Evolutionary conservation across 208 protist species (phyloP), one percentile per base, ranked within the genome.

Genomic region (Leishmania major): DNA sequence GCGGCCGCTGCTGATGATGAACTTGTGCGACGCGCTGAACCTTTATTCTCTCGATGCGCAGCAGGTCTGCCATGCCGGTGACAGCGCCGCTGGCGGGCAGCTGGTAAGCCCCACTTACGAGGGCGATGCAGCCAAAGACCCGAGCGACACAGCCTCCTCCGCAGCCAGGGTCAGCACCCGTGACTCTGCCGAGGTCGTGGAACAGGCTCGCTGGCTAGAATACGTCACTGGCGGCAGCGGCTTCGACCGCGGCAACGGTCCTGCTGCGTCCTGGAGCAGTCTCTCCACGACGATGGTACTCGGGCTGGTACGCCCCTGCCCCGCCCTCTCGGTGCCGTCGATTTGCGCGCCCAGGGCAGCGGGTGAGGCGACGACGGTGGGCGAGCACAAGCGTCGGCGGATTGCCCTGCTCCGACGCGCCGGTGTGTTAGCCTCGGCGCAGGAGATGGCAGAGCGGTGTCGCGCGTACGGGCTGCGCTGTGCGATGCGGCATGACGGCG

Each of bases 341-440:
- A 62, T 77, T 31, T 5, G 53, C 13, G 49, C 53, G n/a, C n/a
- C 40, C 35, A 62, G 31, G 19, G 35, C 73, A 57, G 47, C 15
- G 13, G 45, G 17, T 55, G 25, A 31, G 11, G 51, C 47, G 15
- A 62, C 51, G 51, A 47, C n/a, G 1, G 51, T 5, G 15, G 73
- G 35, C 22, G 73, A 40, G 51, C 53, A 0, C 31, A 40, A 62
- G 28, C 73, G 51, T 17, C 69, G 81, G 22, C 81, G 76, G 6
- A 37, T 73, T 5, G 77, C 60, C 15, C 76, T 77, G 59, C 59
- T 85, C 40, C 72, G 60, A 8, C 81, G 71, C 35, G 81, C 71
- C 19, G 81, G 81, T 40, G 19, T 85, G 47, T 43, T 80, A n/a
- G 47, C 49, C 2, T 60, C 81, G 1, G 47, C 71, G 60, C 57